Percentiles rank a stretch among this genome's conserved stretches.
phyloP scores from a whole-genome alignment of 202 grass and related monocot species.

The Musa balbisiana region DNA sequence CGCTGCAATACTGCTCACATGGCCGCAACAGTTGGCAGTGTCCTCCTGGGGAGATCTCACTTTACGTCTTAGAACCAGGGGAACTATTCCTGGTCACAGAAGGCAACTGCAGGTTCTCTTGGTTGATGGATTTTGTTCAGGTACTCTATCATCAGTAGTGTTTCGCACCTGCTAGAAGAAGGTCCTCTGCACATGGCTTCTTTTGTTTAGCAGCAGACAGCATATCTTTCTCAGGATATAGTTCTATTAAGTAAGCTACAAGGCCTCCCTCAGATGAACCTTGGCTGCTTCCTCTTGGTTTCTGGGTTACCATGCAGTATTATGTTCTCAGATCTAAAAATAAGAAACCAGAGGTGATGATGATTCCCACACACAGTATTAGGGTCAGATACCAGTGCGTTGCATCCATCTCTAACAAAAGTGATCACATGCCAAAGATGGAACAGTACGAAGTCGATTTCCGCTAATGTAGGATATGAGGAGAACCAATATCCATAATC shows the following conservation, averaged over 20 bases:
- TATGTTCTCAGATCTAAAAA: background rate
- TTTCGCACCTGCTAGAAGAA: background rate
- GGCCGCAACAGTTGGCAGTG: background rate
- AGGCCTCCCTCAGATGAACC: slow-evolving; percentile 4
- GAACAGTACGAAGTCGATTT: too few relatives aligned
- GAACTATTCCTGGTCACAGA: background rate
- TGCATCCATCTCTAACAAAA: too few relatives aligned
- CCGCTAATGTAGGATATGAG: too few relatives aligned
- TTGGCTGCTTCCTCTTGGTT: background rate
- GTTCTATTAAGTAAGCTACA: background rate
- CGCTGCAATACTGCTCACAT: background rate
- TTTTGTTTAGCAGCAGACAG: slow-evolving; percentile 11
- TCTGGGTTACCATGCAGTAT: background rate
- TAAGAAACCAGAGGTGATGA: background rate
- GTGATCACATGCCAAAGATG: too few relatives aligned
- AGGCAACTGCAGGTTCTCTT: too few relatives aligned
- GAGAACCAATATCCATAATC: too few relatives aligned
- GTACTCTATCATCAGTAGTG: background rate
- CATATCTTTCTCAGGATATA: slow-evolving; percentile 3
- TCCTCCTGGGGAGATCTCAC: background rate
- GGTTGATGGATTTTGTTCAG: background rate
- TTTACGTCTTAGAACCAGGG: background rate
- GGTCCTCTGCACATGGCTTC: background rate
- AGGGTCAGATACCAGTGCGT: too few relatives aligned
- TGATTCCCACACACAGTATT: background rate